Percentiles rank a stretch among this genome's conserved stretches.
These are phyloP conservation scores for Parmelia sp. DNA, from an alignment of 495 filamentous ascomycete genomes.

Conservation along the genomic window DNA sequence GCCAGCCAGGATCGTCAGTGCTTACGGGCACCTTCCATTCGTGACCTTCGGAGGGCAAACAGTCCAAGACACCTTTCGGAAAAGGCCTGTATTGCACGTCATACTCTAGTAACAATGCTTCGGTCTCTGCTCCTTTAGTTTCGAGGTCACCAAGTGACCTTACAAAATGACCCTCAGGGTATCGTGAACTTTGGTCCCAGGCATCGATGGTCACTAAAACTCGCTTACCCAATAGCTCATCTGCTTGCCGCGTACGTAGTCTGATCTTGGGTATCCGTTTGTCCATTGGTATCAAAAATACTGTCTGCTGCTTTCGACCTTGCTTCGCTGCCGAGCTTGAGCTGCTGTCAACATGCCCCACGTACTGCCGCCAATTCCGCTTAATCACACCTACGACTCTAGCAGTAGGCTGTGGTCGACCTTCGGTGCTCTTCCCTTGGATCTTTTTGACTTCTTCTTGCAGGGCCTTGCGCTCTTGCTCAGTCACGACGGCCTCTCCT, in stretches of 20 bases:
- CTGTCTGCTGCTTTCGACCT: constrained; percentile 77
- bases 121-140: constrained; percentile 91
- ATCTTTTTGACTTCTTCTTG: constrained; percentile 85
- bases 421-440: constrained; percentile 72
- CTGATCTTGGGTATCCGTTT: constrained; percentile 94
- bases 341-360: constrained; percentile 84
- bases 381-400: constrained; percentile 88
- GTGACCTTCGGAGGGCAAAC: constrained; percentile 84
- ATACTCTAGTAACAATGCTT: constrained; percentile 87
- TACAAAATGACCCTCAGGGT: constrained; percentile 90
- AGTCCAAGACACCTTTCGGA: constrained; percentile 89
- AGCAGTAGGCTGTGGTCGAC: constrained; percentile 81
- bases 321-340: constrained; percentile 67
- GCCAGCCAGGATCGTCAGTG: constrained; percentile 77
- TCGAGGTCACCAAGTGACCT: constrained; percentile 88
- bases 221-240: constrained; percentile 79
- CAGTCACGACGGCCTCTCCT: constrained; percentile 66
- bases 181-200: constrained; percentile 88
- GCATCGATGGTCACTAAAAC: constrained; percentile 93
- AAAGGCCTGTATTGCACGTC: constrained; percentile 98
- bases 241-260: constrained; percentile 81
- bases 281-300: constrained; percentile 96
- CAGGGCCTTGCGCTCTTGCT: constrained; percentile 75
- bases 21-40: constrained; percentile 83
- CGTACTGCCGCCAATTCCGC: constrained; percentile 95